Conservation (phyloP, 495 filamentous ascomycete genomes). For the Tetracladium marchalianum region DNA sequence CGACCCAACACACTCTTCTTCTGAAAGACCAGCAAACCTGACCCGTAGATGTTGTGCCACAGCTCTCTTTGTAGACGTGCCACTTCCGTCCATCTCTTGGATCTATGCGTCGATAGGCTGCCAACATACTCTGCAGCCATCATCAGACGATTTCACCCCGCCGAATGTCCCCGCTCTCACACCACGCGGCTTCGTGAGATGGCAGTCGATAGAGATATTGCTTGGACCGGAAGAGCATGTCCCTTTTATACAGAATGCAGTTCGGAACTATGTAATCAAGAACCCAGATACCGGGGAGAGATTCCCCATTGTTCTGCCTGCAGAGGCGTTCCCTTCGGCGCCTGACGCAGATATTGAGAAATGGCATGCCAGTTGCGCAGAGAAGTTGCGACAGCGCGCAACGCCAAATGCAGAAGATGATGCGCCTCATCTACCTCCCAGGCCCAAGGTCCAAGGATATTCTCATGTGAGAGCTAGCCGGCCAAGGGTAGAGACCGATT, state of each 20-base stretch:
- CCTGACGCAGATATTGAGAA: slow-evolving; percentile 68
- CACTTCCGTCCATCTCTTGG: slow-evolving; percentile 63
- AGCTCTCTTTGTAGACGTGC: slow-evolving; percentile 70
- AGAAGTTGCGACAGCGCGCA: slow-evolving; percentile 37
- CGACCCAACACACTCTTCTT: not conserved
- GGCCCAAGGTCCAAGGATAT: slow-evolving; percentile 14
- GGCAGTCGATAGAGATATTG: slow-evolving; percentile 88
- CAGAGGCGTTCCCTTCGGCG: slow-evolving; percentile 59
- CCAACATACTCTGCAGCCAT: slow-evolving; percentile 66
- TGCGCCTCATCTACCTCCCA: slow-evolving; percentile 7
- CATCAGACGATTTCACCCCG: slow-evolving; percentile 56
- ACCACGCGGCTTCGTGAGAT: slow-evolving; percentile 74
- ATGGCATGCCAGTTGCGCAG: slow-evolving; percentile 71
- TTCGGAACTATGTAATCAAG: slow-evolving; percentile 62
- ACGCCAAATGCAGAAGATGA: slow-evolving; percentile 5
- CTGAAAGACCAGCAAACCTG: not conserved
- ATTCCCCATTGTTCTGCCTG: slow-evolving; percentile 72
- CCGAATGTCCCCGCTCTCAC: slow-evolving; percentile 79
- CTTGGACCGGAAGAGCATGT: slow-evolving; percentile 84
- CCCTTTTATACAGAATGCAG: slow-evolving; percentile 71
- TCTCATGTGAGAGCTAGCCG: slow-evolving; percentile 9
- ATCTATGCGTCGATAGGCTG: slow-evolving; percentile 91
- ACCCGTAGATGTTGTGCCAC: slow-evolving; percentile 4
- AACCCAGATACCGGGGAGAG: slow-evolving; percentile 58
- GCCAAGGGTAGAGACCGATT: slow-evolving; percentile 4